Evolutionary conservation across 768 basidiomycete genomes (phyloP), one percentile per base, ranked within the genome.

Genomic region (Clitopilus hobsonii): DNA sequence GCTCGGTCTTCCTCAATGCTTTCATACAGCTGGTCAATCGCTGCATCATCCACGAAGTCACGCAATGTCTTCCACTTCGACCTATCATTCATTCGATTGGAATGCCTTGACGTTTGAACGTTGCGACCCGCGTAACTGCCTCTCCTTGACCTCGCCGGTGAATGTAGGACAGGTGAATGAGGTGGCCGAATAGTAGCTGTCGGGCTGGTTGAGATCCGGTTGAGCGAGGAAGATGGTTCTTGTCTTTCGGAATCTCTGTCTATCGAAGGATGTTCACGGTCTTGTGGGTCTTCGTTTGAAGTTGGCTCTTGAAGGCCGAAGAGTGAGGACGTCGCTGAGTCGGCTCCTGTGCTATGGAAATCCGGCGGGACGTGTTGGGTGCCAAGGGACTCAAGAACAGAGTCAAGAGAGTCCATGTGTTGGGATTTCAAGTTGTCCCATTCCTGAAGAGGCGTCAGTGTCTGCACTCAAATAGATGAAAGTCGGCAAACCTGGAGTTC

Each of bases 31-130:
- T 89, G 87, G 52, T 94, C 91, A 30, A 93, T 84, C 6, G 84
- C 87, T 26, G 84, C 78, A 60, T 94, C 91, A 61, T 92, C 89
- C 29, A 92, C 88, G 67, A 94, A 93, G 65, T 93, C 90, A 28
- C 91, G 80, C 28, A 93, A 64, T 0, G 87, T 89, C 75, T 91
- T 93, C 91, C 91, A 92, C 27, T 72, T 76, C 36, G 73, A 75
- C 55, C 83, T 74, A 60, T 86, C 84, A 23, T 62, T 64, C 54
- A 63, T 53, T 58, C 70, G 54, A 61, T 70, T 69, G 29, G 52
- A 58, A 61, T 53, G 30, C 41, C 41, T 18, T 45, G 2, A 55
- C 30, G 27, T 48, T 32, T 52, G 7, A 3, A 27, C 47, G n/a
- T 32, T 45, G 11, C 53, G 41, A 38, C 47, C 52, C 47, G n/a